Evolutionary conservation across 768 basidiomycete species (phyloP).

Genomic region (Naematelia encephala): DNA sequence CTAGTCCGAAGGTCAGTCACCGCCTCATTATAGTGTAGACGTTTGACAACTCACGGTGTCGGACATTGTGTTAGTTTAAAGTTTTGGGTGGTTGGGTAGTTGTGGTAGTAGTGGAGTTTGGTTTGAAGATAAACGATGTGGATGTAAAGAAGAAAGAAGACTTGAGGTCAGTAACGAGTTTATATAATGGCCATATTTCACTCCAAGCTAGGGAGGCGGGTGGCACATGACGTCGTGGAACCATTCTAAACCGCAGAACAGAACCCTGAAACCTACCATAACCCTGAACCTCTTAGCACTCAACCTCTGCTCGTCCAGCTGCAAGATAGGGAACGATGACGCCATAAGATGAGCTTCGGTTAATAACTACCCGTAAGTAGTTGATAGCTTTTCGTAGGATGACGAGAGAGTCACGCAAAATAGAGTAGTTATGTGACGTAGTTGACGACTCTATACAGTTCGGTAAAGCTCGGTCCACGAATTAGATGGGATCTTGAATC

Average conservation of each 20-base stretch:
- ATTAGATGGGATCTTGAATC: too few relatives aligned
- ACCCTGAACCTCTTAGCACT: too few relatives aligned
- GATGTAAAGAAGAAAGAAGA: constrained; percentile 3
- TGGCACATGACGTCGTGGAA: background rate
- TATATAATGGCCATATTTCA: constrained; percentile 9
- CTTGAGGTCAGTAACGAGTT: background rate
- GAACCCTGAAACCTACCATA: too few relatives aligned
- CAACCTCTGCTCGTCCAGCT: too few relatives aligned
- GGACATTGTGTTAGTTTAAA: constrained; percentile 29
- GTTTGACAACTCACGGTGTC: constrained; percentile 31
- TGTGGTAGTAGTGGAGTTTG: constrained; percentile 2
- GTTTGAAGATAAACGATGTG: background rate
- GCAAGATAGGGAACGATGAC: background rate
- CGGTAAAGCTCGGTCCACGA: too few relatives aligned
- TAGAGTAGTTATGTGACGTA: background rate
- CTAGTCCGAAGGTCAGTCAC: constrained; percentile 12
- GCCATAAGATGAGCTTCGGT: background rate
- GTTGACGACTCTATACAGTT: too few relatives aligned
- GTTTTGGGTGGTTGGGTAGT: constrained; percentile 11
- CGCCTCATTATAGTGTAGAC: constrained; percentile 2
- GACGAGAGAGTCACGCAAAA: background rate
- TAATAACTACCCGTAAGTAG: background rate
- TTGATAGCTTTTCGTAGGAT: too few relatives aligned
- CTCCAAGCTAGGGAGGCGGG: background rate
- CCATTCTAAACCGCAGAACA: background rate